Conservation (phyloP, 2,329 filamentous ascomycete genomes). For the Onygenales sp. region DNA sequence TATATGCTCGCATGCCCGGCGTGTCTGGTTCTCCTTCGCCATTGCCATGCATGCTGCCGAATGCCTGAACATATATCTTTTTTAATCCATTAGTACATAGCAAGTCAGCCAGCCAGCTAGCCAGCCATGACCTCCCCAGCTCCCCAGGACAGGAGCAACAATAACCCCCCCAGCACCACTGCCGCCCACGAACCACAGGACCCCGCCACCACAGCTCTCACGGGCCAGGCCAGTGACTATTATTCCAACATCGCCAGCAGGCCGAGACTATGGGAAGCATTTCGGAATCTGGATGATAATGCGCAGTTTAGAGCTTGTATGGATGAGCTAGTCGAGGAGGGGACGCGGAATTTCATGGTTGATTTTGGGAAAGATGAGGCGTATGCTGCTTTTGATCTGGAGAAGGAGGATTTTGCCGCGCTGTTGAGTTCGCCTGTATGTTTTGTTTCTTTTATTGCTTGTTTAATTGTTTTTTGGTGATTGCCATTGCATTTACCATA, state of each 20-base stretch:
- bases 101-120: too few relatives aligned
- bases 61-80: too few relatives aligned
- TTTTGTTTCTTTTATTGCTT: background rate
- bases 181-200: background rate
- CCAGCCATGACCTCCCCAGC: too few relatives aligned
- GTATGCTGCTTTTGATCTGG: conserved; percentile 30
- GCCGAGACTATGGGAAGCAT: conserved; percentile 16
- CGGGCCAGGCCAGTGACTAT: conserved; percentile 15
- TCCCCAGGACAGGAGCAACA: too few relatives aligned
- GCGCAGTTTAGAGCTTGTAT: conserved; percentile 22
- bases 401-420: conserved; percentile 23
- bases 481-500: too few relatives aligned
- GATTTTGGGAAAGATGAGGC: conserved; percentile 36
- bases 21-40: too few relatives aligned
- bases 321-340: conserved; percentile 18
- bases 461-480: too few relatives aligned
- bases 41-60: too few relatives aligned
- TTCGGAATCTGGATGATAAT: conserved; percentile 30
- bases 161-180: background rate
- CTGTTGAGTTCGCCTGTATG: conserved; percentile 26
- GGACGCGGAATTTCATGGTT: conserved; percentile 32
- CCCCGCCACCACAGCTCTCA: conserved; percentile 9
- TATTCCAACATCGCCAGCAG: conserved; percentile 20
- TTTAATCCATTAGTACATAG: too few relatives aligned
- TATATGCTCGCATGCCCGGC: too few relatives aligned